Evolutionary conservation across 495 filamentous ascomycete species (phyloP).

Genomic region (Lasiosphaeria hispida): DNA sequence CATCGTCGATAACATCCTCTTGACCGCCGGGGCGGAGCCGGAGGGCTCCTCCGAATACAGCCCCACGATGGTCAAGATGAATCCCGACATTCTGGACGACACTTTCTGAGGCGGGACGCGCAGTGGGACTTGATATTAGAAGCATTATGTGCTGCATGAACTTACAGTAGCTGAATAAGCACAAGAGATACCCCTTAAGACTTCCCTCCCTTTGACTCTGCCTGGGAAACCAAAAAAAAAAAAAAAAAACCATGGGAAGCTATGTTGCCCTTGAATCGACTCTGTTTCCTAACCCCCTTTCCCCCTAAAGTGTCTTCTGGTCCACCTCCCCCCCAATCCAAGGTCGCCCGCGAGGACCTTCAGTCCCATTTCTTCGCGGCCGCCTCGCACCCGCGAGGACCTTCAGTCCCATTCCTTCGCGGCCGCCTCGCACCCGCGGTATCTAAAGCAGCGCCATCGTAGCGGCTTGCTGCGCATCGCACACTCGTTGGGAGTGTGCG

Average conservation of each 20-base stretch:
- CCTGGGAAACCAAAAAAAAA: too few species aligned
- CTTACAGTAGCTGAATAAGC: too few species aligned
- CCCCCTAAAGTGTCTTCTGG: too few species aligned
- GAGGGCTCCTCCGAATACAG: slow-evolving; percentile 60
- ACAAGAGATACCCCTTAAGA: background rate
- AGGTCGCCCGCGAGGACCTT: too few species aligned
- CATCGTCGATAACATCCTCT: slow-evolving; percentile 86
- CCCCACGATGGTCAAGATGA: slow-evolving; percentile 71
- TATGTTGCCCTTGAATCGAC: too few species aligned
- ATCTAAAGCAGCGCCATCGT: background rate
- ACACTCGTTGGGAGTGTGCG: background rate
- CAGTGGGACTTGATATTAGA: background rate
- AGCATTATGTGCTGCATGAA: background rate
- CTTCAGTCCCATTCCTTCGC: too few species aligned
- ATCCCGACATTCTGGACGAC: slow-evolving; percentile 63
- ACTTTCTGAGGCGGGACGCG: slow-evolving; percentile 52
- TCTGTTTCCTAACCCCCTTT: too few species aligned
- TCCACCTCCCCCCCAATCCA: too few species aligned
- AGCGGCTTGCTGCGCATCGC: background rate
- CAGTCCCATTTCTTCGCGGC: too few species aligned
- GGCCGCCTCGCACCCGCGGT: background rate
- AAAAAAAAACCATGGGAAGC: too few species aligned
- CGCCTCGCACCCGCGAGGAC: too few species aligned
- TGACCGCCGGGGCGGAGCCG: slow-evolving; percentile 74
- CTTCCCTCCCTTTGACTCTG: too few species aligned